Evolutionary conservation across 2,329 filamentous ascomycete genomes (phyloP).

Genomic region (Domatiomyces globalis): DNA sequence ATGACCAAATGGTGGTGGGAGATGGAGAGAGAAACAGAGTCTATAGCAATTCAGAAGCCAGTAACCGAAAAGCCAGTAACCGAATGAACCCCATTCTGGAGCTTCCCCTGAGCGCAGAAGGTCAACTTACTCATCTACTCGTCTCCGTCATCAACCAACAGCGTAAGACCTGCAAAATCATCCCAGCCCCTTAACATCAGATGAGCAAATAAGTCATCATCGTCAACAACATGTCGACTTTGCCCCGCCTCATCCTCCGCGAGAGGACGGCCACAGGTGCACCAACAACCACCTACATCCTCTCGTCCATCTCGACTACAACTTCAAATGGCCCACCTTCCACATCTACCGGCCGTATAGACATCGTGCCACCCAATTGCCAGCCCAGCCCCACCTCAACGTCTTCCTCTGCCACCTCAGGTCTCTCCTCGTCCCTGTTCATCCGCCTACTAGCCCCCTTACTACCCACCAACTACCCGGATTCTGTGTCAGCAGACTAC

Average conservation of each 20-base stretch:
- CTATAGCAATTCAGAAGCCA: neutral
- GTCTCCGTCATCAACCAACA: neutral
- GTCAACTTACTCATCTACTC: neutral
- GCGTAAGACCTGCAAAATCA: no score
- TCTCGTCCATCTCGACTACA: neutral
- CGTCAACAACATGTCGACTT: neutral
- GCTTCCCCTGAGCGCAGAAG: no score
- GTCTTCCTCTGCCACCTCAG: neutral
- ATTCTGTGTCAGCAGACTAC: constrained; percentile 76
- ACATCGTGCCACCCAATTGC: neutral
- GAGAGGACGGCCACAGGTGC: neutral
- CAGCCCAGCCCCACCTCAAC: neutral
- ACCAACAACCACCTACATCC: neutral
- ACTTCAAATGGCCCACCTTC: neutral
- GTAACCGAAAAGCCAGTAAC: neutral
- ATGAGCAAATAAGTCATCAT: neutral
- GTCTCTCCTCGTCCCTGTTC: constrained; percentile 1
- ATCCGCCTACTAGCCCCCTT: constrained; percentile 51
- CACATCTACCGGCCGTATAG: neutral
- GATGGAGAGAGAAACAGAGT: neutral
- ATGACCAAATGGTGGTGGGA: neutral
- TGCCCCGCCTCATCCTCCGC: neutral
- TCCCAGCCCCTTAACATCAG: neutral
- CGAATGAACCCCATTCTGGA: neutral
- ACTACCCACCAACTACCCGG: constrained; percentile 73